Conservation (phyloP, 441 rosid species). For the Eutrema salsugineum region DNA sequence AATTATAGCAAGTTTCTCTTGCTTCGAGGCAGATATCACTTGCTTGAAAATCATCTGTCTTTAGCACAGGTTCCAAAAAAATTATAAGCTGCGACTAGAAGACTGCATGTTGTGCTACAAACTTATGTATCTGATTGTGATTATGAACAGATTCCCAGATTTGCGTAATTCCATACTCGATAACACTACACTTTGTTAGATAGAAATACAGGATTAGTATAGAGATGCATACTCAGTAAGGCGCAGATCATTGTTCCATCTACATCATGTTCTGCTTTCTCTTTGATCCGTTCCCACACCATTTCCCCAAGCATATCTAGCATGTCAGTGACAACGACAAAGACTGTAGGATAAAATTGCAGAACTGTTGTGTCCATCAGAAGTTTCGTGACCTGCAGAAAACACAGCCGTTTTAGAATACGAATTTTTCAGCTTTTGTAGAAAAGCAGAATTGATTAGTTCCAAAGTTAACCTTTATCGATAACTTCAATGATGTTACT, state of each 20-base stretch:
- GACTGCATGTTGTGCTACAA: conserved; percentile 3
- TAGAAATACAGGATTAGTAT: not conserved
- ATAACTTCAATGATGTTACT: conserved; percentile 69
- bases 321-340: conserved; percentile 78
- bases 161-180: not conserved
- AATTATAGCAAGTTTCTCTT: conserved; percentile 91
- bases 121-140: not conserved
- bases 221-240: conserved; percentile 53
- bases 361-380: conserved; percentile 88
- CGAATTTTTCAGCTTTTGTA: not conserved
- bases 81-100: conserved; percentile 21
- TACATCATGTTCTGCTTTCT: conserved; percentile 77
- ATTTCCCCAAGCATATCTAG: conserved; percentile 87
- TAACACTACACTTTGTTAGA: not conserved
- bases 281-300: conserved; percentile 88
- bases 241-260: conserved; percentile 48
- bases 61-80: conserved; percentile 24
- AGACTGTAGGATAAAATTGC: conserved; percentile 90
- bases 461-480: conserved; percentile 58
- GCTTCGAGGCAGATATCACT: conserved; percentile 65
- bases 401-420: not conserved
- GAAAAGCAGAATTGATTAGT: conserved; percentile 1
- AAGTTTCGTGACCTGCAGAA: conserved; percentile 83
- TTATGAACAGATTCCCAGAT: conserved; percentile 2
- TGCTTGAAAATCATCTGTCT: conserved; percentile 74